Conservation (phyloP, 106 monocot species). For the Phalaenopsis aphrodite region DNA sequence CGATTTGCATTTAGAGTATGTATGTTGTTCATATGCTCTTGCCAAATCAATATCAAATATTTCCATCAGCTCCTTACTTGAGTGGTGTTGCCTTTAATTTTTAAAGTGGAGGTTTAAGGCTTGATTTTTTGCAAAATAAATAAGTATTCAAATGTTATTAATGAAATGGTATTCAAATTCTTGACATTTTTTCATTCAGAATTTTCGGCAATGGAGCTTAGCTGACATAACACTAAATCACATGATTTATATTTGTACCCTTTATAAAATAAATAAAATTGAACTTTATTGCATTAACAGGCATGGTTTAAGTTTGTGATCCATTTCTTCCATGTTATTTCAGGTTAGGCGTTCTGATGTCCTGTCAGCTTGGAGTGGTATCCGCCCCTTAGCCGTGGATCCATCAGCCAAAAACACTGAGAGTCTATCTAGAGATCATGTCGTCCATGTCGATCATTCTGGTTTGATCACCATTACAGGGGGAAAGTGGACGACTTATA, state of each 20-base stretch:
- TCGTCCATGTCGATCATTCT: conserved; percentile 84
- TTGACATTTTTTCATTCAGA: background rate
- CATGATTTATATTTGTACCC: background rate
- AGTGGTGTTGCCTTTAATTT: no score
- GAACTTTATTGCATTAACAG: background rate
- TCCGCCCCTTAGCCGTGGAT: conserved; percentile 85
- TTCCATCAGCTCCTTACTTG: no score
- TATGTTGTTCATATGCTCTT: background rate
- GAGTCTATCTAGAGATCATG: conserved; percentile 96
- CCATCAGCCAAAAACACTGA: conserved; percentile 94
- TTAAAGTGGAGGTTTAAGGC: no score
- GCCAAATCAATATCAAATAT: background rate
- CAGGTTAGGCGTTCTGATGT: conserved; percentile 94
- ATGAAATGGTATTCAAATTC: background rate
- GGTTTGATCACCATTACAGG: conserved; percentile 97
- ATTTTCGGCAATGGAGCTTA: background rate
- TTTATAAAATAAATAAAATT: background rate
- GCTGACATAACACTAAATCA: background rate
- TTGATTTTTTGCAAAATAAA: no score
- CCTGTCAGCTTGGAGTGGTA: conserved; percentile 99
- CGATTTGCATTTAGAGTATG: no score
- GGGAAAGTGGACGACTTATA: conserved; percentile 98
- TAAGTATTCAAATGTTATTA: background rate
- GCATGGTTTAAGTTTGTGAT: background rate
- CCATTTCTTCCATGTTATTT: background rate